These are phyloP conservation scores for Trichoderma cornu-damae DNA, from an alignment of 2,329 filamentous ascomycete species.

Conservation along the genomic window DNA sequence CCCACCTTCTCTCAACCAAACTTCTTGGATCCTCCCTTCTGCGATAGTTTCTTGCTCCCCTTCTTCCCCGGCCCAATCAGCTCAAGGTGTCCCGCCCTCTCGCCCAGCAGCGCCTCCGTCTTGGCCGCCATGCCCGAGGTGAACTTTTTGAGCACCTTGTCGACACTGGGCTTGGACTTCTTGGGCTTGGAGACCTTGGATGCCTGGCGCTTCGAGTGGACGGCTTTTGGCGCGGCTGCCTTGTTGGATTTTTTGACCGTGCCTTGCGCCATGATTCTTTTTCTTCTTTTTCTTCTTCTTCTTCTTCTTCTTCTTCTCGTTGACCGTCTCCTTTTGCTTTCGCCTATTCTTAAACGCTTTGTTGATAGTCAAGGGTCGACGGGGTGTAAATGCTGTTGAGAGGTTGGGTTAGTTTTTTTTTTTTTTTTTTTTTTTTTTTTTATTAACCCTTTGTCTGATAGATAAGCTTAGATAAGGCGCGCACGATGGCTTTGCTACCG, in stretches of 20 bases:
- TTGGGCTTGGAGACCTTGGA: conserved; percentile 48
- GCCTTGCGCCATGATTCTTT: conserved; percentile 58
- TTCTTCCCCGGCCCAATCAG: conserved; percentile 54
- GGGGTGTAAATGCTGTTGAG: neutral
- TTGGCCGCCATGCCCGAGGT: conserved; percentile 48
- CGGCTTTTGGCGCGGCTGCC: conserved; percentile 37
- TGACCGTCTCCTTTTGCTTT: neutral
- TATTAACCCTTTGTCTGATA: neutral
- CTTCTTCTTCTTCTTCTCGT: neutral
- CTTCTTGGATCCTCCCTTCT: conserved; percentile 49
- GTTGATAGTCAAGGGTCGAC: neutral
- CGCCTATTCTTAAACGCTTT: neutral
- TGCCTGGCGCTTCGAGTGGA: conserved; percentile 40
- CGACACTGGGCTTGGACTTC: conserved; percentile 41
- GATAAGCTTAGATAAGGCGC: conserved; percentile 1
- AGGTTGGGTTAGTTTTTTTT: neutral
- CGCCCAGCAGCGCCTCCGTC: conserved; percentile 55
- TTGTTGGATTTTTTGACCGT: conserved; percentile 44
- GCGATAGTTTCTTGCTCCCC: conserved; percentile 35
- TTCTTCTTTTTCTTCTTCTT: conserved; percentile 18
- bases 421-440: too few species aligned
- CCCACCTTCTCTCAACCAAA: conserved; percentile 42
- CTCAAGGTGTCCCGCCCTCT: conserved; percentile 56
- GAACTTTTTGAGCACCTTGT: conserved; percentile 52
- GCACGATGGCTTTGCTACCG: too few species aligned